Evolutionary conservation across 1,139 yeast genomes (phyloP), one percentile per base, ranked within the genome.

Genomic region (Taiozyma sp.): DNA sequence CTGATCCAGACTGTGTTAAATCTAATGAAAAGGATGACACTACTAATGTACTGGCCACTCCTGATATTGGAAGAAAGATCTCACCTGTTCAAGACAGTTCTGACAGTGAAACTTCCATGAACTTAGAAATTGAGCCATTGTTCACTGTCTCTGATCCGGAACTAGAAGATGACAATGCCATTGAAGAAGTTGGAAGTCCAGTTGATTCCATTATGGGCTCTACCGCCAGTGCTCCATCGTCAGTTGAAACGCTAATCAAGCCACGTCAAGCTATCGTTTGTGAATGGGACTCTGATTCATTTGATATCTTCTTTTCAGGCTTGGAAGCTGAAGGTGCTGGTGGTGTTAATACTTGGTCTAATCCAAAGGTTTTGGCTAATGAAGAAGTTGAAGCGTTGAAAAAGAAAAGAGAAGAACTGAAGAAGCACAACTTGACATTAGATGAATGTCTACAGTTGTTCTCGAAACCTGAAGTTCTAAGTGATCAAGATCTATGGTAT

Each of bases 401-500:
- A 63, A 71, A 68, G 46, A 63, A 64, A 51, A 66, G 75, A 49
- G 72, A 70, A 28, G 58, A 57, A 14, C 69, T 68, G 47, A 72
- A 75, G 51, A 76, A 75, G 49, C 72, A 80, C n/a, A 74, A 74
- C 14, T 78, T 89, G 16, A 78, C 87, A 0, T 73, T 93, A 38
- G 79, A 81, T 56, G 95, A 88, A 59, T 93, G 98, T 64, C 69
- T 93, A 47, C 79, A 78, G 41, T 67, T 83, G 54, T 93, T 93
- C 65, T 83, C 96, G 27, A 81, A 82, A 49, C 86, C 96, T 0
- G 99, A 93, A 66, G 81, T 91, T 3, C 74, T 93, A 45, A 91
- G 97, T 13, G 88, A 89, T 49, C 87, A 89, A 53, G 98, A 93
- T 68, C 75, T 91, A 48, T 93, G 99, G 99, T 91, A 85, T 63